These are phyloP conservation scores for Coniochaeta sp. DNA, from an alignment of 2,329 filamentous ascomycete species.

Conservation along the genomic window DNA sequence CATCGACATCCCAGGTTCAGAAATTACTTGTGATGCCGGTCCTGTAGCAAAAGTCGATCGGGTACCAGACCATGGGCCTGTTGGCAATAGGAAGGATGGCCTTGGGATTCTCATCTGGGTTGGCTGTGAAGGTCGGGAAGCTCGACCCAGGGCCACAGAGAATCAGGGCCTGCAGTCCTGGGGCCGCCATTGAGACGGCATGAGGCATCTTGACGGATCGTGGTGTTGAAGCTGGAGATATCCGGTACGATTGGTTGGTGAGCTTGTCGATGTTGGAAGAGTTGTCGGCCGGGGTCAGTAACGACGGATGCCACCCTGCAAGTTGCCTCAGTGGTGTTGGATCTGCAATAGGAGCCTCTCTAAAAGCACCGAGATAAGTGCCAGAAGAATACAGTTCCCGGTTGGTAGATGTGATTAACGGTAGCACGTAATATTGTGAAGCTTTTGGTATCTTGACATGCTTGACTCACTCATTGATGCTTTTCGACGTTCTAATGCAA, in stretches of 20 bases:
- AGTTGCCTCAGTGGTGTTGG: no score
- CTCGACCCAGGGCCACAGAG: slow-evolving; percentile 77
- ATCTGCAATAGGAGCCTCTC: no score
- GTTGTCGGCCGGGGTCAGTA: no score
- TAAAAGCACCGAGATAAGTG: no score
- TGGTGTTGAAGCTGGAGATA: background rate
- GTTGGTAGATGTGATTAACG: no score
- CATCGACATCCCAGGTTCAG: background rate
- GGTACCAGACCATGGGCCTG: slow-evolving; percentile 84
- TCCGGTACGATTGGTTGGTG: background rate
- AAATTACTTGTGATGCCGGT: slow-evolving; percentile 66
- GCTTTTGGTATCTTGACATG: background rate
- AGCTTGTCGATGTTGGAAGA: background rate
- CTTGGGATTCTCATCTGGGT: slow-evolving; percentile 74
- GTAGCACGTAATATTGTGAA: no score
- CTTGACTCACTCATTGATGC: slow-evolving; percentile 4
- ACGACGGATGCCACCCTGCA: no score
- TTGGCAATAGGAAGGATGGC: slow-evolving; percentile 78
- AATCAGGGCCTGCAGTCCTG: slow-evolving; percentile 76
- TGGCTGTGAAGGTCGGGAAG: slow-evolving; percentile 75
- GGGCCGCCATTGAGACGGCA: slow-evolving; percentile 63
- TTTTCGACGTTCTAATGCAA: background rate
- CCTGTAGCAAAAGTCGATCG: slow-evolving; percentile 77
- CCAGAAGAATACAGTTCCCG: no score
- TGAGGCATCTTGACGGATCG: slow-evolving; percentile 57